phyloP scores from a whole-genome alignment of 2,329 filamentous ascomycete species.

The Fusarium scirpi region DNA sequence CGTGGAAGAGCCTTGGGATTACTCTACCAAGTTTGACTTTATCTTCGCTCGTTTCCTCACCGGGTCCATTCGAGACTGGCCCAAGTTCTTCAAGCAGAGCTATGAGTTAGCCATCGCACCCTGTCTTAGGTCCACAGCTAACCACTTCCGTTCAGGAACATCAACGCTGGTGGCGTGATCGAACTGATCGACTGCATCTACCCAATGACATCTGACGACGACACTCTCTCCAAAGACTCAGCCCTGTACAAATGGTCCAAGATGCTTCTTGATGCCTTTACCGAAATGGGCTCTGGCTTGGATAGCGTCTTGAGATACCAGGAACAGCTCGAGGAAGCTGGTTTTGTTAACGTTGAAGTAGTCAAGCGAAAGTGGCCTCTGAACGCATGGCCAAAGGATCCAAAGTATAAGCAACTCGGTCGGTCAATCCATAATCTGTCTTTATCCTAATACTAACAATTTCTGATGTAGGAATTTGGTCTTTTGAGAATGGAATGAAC shows the following conservation, averaged over 20 bases:
- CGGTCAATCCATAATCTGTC: rapidly evolving
- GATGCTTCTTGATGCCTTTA: slow-evolving; percentile 3
- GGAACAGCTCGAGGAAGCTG: slow-evolving; percentile 16
- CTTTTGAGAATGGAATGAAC: not conserved
- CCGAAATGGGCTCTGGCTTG: not conserved
- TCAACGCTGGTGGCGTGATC: slow-evolving; percentile 12
- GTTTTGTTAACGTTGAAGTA: slow-evolving; percentile 6
- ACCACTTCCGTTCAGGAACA: not conserved
- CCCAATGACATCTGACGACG: slow-evolving; percentile 21
- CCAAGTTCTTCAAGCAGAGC: slow-evolving; percentile 26
- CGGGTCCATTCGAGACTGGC: slow-evolving; percentile 26
- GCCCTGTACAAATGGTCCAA: slow-evolving; percentile 18
- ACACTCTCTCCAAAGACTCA: not conserved
- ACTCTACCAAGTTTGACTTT: slow-evolving; percentile 24
- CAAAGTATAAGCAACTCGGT: slow-evolving; percentile 38
- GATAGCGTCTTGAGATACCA: slow-evolving; percentile 21
- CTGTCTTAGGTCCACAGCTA: rapidly evolving
- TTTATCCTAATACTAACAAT: not conserved
- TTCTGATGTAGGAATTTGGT: not conserved
- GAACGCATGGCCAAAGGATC: slow-evolving; percentile 22
- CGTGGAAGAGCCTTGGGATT: slow-evolving; percentile 21
- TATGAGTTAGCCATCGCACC: not conserved
- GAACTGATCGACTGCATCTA: slow-evolving; percentile 35
- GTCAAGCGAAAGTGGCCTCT: slow-evolving; percentile 27
- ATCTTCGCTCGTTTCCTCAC: slow-evolving; percentile 32